phyloP scores from a whole-genome alignment of 1,139 yeast genomes.

The Suhomyces bribrorum region DNA sequence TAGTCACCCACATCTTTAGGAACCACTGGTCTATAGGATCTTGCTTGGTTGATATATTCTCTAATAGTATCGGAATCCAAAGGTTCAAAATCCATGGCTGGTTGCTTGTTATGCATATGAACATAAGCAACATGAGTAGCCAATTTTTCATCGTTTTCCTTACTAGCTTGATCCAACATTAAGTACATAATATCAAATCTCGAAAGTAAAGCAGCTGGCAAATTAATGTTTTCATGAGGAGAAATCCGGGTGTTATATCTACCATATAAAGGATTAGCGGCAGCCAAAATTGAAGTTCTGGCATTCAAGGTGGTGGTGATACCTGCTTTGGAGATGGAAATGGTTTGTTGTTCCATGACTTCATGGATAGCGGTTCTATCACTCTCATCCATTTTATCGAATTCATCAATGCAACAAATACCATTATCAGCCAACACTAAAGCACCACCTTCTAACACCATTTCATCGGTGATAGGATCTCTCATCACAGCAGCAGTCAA shows the following conservation, averaged over 20 bases:
- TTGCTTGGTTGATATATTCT: constrained; percentile 85
- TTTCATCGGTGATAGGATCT: constrained; percentile 97
- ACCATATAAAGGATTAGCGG: constrained; percentile 97
- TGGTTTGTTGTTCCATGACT: constrained; percentile 99
- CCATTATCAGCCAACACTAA: constrained; percentile 96
- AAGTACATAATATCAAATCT: constrained; percentile 91
- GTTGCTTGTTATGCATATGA: constrained; percentile 90
- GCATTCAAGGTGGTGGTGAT: constrained; percentile 96
- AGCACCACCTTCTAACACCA: constrained; percentile 99
- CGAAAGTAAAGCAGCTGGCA: constrained; percentile 95
- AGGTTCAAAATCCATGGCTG: constrained; percentile 73
- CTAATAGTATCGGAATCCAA: constrained; percentile 79
- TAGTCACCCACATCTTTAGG: constrained; percentile 87
- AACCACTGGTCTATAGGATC: constrained; percentile 81
- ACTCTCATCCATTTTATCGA: constrained; percentile 96
- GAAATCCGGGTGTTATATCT: constrained; percentile 88
- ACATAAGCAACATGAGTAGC: constrained; percentile 95
- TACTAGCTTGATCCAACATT: constrained; percentile 80
- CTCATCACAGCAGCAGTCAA: constrained; percentile 98
- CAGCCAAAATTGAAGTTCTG: constrained; percentile 92
- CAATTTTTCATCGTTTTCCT: constrained; percentile 78
- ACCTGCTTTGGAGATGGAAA: constrained; percentile 96
- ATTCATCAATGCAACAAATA: constrained; percentile 97
- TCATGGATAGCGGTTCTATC: constrained; percentile 98
- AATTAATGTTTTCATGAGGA: constrained; percentile 92